A percentile compares a stretch with the other conserved stretches of the same genome.
phyloP scores from a whole-genome alignment of 805 yeast species.

The Candida sakaeoensis region DNA sequence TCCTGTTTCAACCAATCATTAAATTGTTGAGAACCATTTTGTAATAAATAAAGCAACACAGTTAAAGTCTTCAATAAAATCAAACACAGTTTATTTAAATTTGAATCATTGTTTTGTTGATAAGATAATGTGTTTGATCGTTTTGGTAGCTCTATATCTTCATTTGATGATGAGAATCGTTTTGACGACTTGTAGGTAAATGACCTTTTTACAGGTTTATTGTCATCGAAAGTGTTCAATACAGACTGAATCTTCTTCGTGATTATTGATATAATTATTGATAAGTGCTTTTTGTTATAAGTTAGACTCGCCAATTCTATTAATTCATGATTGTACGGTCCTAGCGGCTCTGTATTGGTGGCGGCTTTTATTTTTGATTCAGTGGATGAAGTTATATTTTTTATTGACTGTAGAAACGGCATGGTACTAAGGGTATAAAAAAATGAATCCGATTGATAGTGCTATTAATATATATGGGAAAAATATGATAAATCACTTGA shows the following conservation, averaged over 20 bases:
- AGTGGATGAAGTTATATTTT: slow-evolving; percentile 12
- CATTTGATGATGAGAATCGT: neutral
- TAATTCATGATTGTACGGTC: slow-evolving; percentile 55
- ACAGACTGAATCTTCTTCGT: slow-evolving; percentile 32
- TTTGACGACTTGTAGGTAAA: slow-evolving; percentile 1
- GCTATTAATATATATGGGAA: too few species aligned
- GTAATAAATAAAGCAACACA: slow-evolving; percentile 46
- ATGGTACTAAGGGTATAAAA: too few species aligned
- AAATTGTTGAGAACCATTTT: slow-evolving; percentile 53
- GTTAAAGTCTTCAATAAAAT: slow-evolving; percentile 45
- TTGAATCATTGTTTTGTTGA: neutral
- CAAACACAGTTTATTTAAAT: slow-evolving; percentile 9
- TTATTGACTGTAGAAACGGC: slow-evolving; percentile 11
- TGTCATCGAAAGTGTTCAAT: neutral
- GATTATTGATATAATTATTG: slow-evolving; percentile 37
- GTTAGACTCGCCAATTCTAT: slow-evolving; percentile 50
- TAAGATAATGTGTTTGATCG: slow-evolving; percentile 7
- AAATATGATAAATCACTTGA: too few species aligned
- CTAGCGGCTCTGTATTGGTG: slow-evolving; percentile 50
- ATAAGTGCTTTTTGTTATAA: slow-evolving; percentile 33
- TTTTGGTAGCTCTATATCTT: slow-evolving; percentile 1
- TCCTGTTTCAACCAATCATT: slow-evolving; percentile 37
- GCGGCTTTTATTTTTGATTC: slow-evolving; percentile 21
- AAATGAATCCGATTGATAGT: too few species aligned
- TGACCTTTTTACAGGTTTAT: neutral